Evolutionary conservation across 129 eudicot genomes (phyloP).

Genomic region (Scalesia atractyloides): DNA sequence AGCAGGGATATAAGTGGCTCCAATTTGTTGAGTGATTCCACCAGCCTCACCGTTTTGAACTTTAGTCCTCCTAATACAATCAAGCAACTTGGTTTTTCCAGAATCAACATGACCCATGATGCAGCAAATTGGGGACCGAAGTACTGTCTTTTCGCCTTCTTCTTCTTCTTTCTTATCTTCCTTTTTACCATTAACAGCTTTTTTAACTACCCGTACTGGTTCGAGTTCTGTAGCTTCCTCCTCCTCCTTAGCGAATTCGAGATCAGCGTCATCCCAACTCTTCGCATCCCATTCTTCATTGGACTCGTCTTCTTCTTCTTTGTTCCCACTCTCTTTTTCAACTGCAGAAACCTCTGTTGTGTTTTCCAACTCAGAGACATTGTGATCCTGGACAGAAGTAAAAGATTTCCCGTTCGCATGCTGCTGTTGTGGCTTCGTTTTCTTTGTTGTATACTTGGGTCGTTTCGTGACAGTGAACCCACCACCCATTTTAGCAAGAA

Average conservation of each 20-base stretch:
- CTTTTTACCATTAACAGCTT: constrained; percentile 35
- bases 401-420: constrained; percentile 43
- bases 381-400: constrained; percentile 43
- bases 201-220: constrained; percentile 37
- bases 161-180: constrained; percentile 36
- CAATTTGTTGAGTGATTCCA: constrained; percentile 97
- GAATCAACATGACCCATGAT: constrained; percentile 99
- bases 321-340: constrained; percentile 41
- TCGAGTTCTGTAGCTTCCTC: constrained; percentile 58
- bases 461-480: constrained; percentile 48
- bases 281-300: constrained; percentile 99
- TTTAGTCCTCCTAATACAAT: constrained; percentile 91
- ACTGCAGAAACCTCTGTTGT: constrained; percentile 20
- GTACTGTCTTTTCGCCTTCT: constrained; percentile 47
- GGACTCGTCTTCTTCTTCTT: constrained; percentile 65
- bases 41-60: constrained; percentile 99
- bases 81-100: constrained; percentile 94
- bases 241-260: constrained; percentile 69
- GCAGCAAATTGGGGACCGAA: constrained; percentile 96
- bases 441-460: constrained; percentile 70
- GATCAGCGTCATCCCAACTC: constrained; percentile 93
- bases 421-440: constrained; percentile 61
- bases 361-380: constrained; percentile 40
- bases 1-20: constrained; percentile 95
- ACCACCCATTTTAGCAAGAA: constrained; percentile 61